Conservation (phyloP, 2,329 filamentous ascomycete genomes). For the Apiospora phragmitis region DNA sequence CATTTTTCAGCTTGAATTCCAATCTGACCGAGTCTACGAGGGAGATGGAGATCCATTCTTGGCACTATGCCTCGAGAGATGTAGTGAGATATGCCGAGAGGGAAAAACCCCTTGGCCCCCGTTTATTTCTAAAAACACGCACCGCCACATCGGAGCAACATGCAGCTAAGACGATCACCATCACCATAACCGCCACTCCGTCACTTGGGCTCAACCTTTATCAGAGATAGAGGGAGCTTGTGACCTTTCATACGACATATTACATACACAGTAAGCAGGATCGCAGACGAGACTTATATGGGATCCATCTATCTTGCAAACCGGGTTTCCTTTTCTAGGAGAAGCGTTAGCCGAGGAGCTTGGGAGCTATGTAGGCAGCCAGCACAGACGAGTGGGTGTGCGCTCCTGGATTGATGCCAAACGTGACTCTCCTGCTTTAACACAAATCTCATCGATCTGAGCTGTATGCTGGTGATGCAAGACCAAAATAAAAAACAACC, state of each 20-base stretch:
- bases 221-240: background rate
- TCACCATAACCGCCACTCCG: background rate
- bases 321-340: background rate
- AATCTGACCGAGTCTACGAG: background rate
- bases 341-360: background rate
- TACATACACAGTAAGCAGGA: background rate
- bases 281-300: background rate
- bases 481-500: background rate
- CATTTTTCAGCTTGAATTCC: background rate
- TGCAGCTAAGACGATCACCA: background rate
- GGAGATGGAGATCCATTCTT: background rate
- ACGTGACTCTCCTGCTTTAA: background rate
- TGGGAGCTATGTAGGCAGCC: too few species aligned
- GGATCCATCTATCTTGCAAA: background rate
- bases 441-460: too few species aligned
- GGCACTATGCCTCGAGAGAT: background rate
- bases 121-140: background rate
- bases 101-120: background rate
- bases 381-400: background rate
- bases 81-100: background rate
- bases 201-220: background rate
- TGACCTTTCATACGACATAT: background rate
- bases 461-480: background rate
- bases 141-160: background rate
- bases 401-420: background rate